These are phyloP conservation scores for Aspergillus conjunctus DNA, from an alignment of 495 filamentous ascomycete species.

Conservation along the genomic window DNA sequence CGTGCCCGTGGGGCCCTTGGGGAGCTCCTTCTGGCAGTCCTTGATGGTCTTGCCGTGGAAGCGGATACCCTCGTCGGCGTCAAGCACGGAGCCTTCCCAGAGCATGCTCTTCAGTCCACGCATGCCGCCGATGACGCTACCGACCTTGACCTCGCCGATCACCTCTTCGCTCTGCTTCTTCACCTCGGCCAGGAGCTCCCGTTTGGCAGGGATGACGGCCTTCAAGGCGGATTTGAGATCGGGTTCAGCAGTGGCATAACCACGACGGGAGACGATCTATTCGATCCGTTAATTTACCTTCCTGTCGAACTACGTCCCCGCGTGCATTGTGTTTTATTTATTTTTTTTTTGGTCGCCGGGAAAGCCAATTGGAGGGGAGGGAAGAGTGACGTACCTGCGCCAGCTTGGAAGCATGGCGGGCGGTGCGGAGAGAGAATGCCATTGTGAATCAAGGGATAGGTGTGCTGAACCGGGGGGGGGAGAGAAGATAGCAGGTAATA, in stretches of 20 bases:
- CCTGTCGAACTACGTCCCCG: too few species aligned
- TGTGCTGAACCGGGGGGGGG: slow-evolving; percentile 8
- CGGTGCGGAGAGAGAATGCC: slow-evolving; percentile 42
- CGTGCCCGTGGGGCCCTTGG: slow-evolving; percentile 90
- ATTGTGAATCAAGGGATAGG: slow-evolving; percentile 21
- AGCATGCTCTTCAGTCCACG: slow-evolving; percentile 96
- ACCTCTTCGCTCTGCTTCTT: slow-evolving; percentile 80
- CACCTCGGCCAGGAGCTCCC: slow-evolving; percentile 87
- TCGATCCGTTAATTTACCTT: neutral
- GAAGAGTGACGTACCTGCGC: slow-evolving; percentile 34
- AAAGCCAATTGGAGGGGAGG: neutral
- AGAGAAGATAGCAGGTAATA: slow-evolving; percentile 11
- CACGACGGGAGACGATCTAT: slow-evolving; percentile 28
- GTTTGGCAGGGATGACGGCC: slow-evolving; percentile 84
- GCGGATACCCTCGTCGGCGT: slow-evolving; percentile 94
- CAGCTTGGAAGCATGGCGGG: slow-evolving; percentile 43
- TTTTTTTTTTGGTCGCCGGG: neutral
- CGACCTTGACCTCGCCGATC: slow-evolving; percentile 91
- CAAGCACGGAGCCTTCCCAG: slow-evolving; percentile 97
- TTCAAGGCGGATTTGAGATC: slow-evolving; percentile 85
- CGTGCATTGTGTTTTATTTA: neutral
- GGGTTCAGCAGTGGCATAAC: slow-evolving; percentile 68
- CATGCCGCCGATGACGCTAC: slow-evolving; percentile 94
- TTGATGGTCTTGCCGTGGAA: slow-evolving; percentile 98
- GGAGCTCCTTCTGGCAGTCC: slow-evolving; percentile 91